These are phyloP conservation scores for Ascochyta rabiei DNA, from an alignment of 2,329 filamentous ascomycete genomes.

Conservation along the genomic window DNA sequence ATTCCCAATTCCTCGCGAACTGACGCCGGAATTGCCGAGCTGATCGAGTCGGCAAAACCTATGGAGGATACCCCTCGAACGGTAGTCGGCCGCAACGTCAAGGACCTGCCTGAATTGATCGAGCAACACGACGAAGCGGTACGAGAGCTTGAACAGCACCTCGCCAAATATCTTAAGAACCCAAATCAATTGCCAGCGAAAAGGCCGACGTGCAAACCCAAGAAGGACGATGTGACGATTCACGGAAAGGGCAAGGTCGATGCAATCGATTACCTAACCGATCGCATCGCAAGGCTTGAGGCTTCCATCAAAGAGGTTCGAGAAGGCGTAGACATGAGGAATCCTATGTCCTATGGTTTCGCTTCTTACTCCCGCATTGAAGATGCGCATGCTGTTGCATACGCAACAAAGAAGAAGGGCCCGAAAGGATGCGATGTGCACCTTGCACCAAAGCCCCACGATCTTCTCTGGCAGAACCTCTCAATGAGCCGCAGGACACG, in stretches of 20 bases:
- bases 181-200: slow-evolving; percentile 77
- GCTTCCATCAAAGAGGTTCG: slow-evolving; percentile 83
- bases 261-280: slow-evolving; percentile 90
- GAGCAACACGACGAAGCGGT: slow-evolving; percentile 81
- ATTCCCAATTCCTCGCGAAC: slow-evolving; percentile 75
- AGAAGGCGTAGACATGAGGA: slow-evolving; percentile 81
- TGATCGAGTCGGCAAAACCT: slow-evolving; percentile 79
- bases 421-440: slow-evolving; percentile 76
- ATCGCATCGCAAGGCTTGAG: slow-evolving; percentile 81
- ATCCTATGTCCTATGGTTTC: slow-evolving; percentile 90
- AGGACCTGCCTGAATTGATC: slow-evolving; percentile 83
- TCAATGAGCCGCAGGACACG: slow-evolving; percentile 71
- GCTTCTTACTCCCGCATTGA: slow-evolving; percentile 88
- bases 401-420: slow-evolving; percentile 77
- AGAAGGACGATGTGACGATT: slow-evolving; percentile 73
- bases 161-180: slow-evolving; percentile 84
- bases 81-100: slow-evolving; percentile 87
- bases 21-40: slow-evolving; percentile 85
- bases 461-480: slow-evolving; percentile 96
- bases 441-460: slow-evolving; percentile 84
- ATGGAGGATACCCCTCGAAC: slow-evolving; percentile 77
- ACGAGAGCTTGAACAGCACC: slow-evolving; percentile 76
- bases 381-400: slow-evolving; percentile 83
- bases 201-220: slow-evolving; percentile 77
- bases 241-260: slow-evolving; percentile 78